Conservation (phyloP, 768 basidiomycete genomes). For the Leccinellum luteum region DNA sequence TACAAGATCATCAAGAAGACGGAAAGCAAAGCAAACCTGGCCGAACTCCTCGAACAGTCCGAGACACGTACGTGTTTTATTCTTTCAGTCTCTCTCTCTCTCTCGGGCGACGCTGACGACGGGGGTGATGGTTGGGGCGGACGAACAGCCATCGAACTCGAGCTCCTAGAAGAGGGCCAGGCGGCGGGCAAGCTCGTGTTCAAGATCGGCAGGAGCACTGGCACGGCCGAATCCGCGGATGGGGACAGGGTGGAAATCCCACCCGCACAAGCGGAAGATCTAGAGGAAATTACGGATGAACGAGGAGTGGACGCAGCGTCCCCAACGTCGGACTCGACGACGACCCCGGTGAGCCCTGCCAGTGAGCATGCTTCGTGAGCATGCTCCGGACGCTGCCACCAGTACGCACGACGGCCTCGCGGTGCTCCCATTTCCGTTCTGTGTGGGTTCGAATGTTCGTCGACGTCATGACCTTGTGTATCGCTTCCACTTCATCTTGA, state of each 20-base stretch:
- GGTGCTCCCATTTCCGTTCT: constrained; percentile 3
- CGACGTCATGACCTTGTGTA: constrained; percentile 4
- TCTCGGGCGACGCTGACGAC: not conserved
- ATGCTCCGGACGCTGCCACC: not conserved
- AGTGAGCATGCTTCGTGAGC: constrained; percentile 1
- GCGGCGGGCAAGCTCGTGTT: constrained; percentile 30
- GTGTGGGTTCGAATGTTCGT: not conserved
- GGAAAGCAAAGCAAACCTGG: constrained; percentile 32
- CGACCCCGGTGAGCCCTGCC: constrained; percentile 4
- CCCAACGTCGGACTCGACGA: constrained; percentile 1
- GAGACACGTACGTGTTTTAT: constrained; percentile 24
- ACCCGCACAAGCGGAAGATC: not conserved
- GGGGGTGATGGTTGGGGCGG: not conserved
- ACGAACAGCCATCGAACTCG: constrained; percentile 27
- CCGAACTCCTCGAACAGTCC: constrained; percentile 31
- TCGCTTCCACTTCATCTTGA: not conserved
- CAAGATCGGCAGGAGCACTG: constrained; percentile 22
- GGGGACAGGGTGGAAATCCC: constrained; percentile 2
- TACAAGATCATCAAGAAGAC: constrained; percentile 35
- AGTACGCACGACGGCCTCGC: not conserved
- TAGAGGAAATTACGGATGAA: not conserved
- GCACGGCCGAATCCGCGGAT: not conserved
- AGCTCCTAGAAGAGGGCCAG: constrained; percentile 31
- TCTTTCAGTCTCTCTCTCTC: not conserved
- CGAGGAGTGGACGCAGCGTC: not conserved